Percentiles rank a stretch among this genome's conserved stretches.
Conservation (phyloP, 2,329 filamentous ascomycete species). For the Xylariaceae sp. region DNA sequence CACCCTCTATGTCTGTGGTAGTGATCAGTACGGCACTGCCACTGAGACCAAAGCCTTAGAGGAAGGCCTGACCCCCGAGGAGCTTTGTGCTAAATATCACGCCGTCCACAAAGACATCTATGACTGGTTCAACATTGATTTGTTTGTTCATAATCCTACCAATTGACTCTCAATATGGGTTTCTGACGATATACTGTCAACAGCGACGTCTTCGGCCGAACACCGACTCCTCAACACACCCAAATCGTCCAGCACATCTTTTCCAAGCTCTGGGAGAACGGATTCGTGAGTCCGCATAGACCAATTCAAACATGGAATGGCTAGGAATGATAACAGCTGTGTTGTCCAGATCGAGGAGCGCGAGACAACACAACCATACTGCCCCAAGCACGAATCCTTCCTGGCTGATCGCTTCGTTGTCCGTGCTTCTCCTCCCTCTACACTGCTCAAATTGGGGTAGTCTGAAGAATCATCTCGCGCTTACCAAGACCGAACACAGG, state of each 20-base stretch:
- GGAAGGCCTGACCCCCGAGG: conserved; percentile 74
- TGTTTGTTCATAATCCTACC: too few relatives aligned
- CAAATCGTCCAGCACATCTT: conserved; percentile 93
- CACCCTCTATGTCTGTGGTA: conserved; percentile 82
- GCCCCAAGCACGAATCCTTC: conserved; percentile 71
- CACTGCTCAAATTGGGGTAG: too few relatives aligned
- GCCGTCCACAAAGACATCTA: conserved; percentile 86
- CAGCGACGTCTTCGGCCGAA: conserved; percentile 83
- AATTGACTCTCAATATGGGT: too few relatives aligned
- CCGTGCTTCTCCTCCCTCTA: background rate
- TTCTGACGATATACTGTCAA: too few relatives aligned
- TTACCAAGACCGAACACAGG: background rate
- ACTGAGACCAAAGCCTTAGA: conserved; percentile 95
- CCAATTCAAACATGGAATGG: background rate
- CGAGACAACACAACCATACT: conserved; percentile 86
- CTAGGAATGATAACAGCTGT: background rate
- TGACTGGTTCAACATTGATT: conserved; percentile 92
- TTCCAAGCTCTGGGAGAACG: conserved; percentile 79
- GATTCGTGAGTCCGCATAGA: conserved; percentile 47
- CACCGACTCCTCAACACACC: conserved; percentile 82
- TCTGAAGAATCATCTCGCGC: too few relatives aligned
- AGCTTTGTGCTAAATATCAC: conserved; percentile 91
- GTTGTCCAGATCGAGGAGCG: conserved; percentile 64
- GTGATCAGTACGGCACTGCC: conserved; percentile 87
- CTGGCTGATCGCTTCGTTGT: conserved; percentile 70